These are phyloP conservation scores for Cucurbita argyrosperma DNA, from an alignment of 306 rosid species.

Conservation along the genomic window DNA sequence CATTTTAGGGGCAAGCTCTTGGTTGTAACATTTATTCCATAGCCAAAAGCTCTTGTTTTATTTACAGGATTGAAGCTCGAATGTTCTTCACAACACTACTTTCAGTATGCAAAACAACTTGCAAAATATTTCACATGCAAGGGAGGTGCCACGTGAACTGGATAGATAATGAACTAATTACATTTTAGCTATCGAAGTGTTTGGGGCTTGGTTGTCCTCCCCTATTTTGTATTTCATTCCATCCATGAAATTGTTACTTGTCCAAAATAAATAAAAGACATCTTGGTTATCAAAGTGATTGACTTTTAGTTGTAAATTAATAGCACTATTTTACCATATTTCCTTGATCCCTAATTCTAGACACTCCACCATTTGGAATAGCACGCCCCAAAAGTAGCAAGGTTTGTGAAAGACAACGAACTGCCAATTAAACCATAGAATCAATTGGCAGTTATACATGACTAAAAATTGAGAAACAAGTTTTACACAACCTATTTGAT, in stretches of 20 bases:
- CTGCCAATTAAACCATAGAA: too few species aligned
- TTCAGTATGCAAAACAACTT: not conserved
- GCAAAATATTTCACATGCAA: not conserved
- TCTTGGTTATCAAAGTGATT: not conserved
- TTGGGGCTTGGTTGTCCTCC: not conserved
- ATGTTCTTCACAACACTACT: not conserved
- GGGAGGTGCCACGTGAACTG: not conserved
- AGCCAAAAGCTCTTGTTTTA: not conserved
- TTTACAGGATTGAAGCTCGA: not conserved
- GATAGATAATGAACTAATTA: not conserved
- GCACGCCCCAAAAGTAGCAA: not conserved
- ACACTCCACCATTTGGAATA: not conserved
- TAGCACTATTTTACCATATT: too few species aligned
- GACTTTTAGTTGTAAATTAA: too few species aligned
- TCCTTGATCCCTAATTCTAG: not conserved
- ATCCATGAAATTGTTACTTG: not conserved
- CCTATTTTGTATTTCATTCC: not conserved
- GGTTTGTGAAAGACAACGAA: not conserved
- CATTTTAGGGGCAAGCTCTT: not conserved
- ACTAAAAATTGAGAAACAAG: not conserved
- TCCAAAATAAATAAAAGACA: not conserved
- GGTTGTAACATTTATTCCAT: not conserved
- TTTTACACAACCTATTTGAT: not conserved
- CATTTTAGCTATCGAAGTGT: not conserved
- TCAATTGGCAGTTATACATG: not conserved